Evolutionary conservation across 2,329 filamentous ascomycete genomes (phyloP).

Genomic region (Coniochaeta hoffmannii): DNA sequence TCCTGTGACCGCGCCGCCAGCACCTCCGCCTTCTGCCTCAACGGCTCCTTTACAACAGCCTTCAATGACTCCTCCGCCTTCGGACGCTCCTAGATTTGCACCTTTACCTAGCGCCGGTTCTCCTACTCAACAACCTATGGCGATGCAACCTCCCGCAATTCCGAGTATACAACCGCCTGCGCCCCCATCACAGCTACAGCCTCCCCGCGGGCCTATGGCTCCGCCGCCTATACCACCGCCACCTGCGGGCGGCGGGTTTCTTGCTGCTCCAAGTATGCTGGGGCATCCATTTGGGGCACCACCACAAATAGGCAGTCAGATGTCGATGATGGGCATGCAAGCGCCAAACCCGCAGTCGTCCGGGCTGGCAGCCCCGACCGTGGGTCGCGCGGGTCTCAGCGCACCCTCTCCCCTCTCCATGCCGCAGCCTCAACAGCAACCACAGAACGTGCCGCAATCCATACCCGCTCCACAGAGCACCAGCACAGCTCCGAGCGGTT

Average conservation of each 20-base stretch:
- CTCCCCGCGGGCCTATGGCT: not conserved
- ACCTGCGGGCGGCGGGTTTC: constrained; percentile 11
- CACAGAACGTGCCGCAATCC: not conserved
- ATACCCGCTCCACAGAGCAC: not conserved
- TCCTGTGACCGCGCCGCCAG: constrained; percentile 10
- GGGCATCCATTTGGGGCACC: constrained; percentile 17
- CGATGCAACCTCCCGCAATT: not conserved
- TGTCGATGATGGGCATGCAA: constrained; percentile 17
- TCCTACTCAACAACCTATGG: not conserved
- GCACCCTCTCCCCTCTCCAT: constrained; percentile 15
- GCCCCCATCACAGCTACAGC: not conserved
- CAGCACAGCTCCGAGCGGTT: not conserved
- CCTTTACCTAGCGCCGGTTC: not conserved
- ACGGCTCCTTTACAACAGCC: constrained; percentile 9
- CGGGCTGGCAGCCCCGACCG: constrained; percentile 18
- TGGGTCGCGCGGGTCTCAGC: constrained; percentile 9
- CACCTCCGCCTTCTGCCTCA: constrained; percentile 11
- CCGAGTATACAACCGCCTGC: not conserved
- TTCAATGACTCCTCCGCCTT: not conserved
- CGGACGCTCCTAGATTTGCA: constrained; percentile 8
- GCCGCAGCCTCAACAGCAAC: constrained; percentile 4
- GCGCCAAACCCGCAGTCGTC: constrained; percentile 14
- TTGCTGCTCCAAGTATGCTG: constrained; percentile 19
- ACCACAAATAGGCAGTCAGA: constrained; percentile 15
- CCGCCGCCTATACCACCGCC: constrained; percentile 13